Base-by-base conservation (phyloP, 2,329 filamentous ascomycete genomes). In the Pseudogymnoascus pannorum region DNA sequence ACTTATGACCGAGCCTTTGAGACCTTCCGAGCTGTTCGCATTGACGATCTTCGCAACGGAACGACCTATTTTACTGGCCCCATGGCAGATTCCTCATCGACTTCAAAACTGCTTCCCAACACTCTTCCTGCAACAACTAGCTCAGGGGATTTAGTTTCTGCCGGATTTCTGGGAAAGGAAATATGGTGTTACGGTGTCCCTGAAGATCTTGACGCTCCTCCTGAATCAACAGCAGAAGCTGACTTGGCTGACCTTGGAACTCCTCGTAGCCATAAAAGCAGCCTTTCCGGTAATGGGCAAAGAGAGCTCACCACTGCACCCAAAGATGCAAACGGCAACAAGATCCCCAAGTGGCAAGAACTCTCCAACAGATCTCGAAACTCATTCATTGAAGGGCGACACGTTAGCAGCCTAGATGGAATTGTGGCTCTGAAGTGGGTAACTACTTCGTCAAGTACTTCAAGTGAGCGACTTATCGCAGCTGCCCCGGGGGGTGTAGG, bases 151-250 rank as follows among this genome's bases (percentile, higher is more conserved):
- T 77, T 93, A 24, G 85, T 91, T 20, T 86, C 87, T 16, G 82
- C 89, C 9, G 89, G 88, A 1, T 92, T 92, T 66, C 79, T 87
- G 62, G 85, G 83, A 12, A 86, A 82, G 61, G 85, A 90, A 22
- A 76, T 94, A 4, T 93, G 89, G 88, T 73, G 93, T 2, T 93
- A 93, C 72, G 89, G 89, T 24, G 77, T 93, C 26, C 89, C 90
- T 1, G 85, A 88, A 68, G 85, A 89, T 67, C 75, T 92, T 18
- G 87, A 89, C 69, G 81, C 85, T 20, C 74, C 82, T 18, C 78
- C 82, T 1, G 80, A 82, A 26, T 9, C 33, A 36, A 38, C 57
- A 24, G 18, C 38, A 42, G 58, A 60, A 54, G n/a, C 35, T n/a
- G 40, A 60, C 58, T 58, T 33, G 18, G 58, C 22, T 60, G 33